Conservation (phyloP, 495 filamentous ascomycete species). For the Hypoxylon fragiforme region DNA sequence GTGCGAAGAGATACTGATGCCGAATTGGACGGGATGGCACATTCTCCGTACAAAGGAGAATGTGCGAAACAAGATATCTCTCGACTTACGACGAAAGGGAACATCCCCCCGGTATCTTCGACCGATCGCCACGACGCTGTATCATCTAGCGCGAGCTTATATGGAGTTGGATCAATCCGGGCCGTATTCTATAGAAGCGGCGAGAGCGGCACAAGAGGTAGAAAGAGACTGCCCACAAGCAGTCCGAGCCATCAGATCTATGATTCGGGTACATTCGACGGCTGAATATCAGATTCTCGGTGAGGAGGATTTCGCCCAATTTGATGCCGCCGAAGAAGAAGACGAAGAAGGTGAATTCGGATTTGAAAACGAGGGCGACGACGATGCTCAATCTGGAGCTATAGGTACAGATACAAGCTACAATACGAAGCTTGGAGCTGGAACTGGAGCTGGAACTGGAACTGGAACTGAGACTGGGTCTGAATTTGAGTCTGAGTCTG, state of each 20-base stretch:
- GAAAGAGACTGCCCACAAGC: constrained; percentile 33
- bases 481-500: too few relatives aligned
- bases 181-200: constrained; percentile 40
- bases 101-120: constrained; percentile 36
- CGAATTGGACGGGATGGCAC: constrained; percentile 72
- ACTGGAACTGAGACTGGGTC: too few relatives aligned
- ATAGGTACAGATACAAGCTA: too few relatives aligned
- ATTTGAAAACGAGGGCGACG: background rate
- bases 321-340: constrained; percentile 7
- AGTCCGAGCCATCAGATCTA: constrained; percentile 40
- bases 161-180: constrained; percentile 42
- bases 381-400: background rate
- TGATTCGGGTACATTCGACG: constrained; percentile 34
- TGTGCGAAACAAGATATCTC: constrained; percentile 34
- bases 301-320: constrained; percentile 8
- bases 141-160: constrained; percentile 45
- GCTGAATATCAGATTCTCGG: constrained; percentile 36
- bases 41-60: constrained; percentile 23
- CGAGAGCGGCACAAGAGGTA: constrained; percentile 28
- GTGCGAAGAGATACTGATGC: constrained; percentile 76
- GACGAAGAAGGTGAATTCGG: background rate
- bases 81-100: constrained; percentile 42
- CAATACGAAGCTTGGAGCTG: too few relatives aligned
- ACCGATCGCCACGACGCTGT: constrained; percentile 45
- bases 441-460: too few relatives aligned